These are phyloP conservation scores for Eimeria zaria DNA, from an alignment of 169 alveolate species.

Conservation along the genomic window DNA sequence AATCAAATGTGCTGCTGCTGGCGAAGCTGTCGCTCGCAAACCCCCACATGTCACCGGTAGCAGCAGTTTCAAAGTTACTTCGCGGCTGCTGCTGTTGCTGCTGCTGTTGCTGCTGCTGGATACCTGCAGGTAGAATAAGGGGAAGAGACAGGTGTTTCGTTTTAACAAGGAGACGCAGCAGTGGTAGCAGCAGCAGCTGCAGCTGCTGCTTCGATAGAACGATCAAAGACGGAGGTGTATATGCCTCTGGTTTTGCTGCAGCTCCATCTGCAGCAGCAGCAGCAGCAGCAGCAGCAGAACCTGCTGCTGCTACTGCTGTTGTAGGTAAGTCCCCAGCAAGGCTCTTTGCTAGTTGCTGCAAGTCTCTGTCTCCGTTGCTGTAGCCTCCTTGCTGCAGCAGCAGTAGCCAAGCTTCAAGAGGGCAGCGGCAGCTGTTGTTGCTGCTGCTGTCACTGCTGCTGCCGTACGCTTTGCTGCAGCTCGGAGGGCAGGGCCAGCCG, in stretches of 20 bases:
- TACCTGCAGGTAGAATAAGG: conserved; percentile 25
- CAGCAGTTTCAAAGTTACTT: neutral
- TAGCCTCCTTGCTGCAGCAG: conserved; percentile 26
- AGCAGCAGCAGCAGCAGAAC: conserved; percentile 38
- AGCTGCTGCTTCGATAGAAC: conserved; percentile 49
- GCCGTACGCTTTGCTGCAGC: conserved; percentile 14
- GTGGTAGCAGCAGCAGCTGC: conserved; percentile 56
- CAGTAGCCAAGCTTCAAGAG: conserved; percentile 27
- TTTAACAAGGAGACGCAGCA: conserved; percentile 18
- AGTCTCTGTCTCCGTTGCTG: conserved; percentile 23
- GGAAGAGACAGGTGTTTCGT: neutral
- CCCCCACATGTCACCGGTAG: neutral
- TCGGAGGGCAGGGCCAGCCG: conserved; percentile 68
- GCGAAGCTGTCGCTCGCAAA: conserved; percentile 14
- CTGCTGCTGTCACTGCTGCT: conserved; percentile 57
- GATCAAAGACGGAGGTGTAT: neutral
- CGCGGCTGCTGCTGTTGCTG: conserved; percentile 67
- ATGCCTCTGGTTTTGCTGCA: neutral
- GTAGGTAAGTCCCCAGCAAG: conserved; percentile 3
- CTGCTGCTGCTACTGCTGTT: conserved; percentile 23
- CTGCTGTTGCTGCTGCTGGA: conserved; percentile 53
- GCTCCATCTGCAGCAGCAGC: conserved; percentile 58
- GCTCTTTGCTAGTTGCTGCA: conserved; percentile 11
- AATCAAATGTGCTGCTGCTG: conserved; percentile 47
- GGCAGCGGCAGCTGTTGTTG: conserved; percentile 46